Evolutionary conservation across 768 basidiomycete species (phyloP).

Genomic region (Termitomyces sp.): DNA sequence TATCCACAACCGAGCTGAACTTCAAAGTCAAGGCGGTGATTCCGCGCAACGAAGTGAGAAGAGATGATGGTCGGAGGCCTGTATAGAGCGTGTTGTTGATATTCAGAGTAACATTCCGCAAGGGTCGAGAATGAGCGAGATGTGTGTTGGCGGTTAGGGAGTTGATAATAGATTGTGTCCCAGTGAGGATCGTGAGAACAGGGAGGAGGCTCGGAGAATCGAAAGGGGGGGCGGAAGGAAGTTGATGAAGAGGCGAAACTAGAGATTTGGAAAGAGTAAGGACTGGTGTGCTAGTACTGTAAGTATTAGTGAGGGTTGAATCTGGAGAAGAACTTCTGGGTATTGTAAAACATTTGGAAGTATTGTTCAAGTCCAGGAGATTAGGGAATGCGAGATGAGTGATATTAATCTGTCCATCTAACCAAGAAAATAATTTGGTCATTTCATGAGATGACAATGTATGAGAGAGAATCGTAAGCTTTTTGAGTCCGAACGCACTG

Average conservation of each 20-base stretch:
- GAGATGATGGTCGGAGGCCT: constrained; percentile 36
- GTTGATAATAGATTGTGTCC: constrained; percentile 26
- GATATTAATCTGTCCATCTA: constrained; percentile 38
- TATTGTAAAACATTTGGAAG: constrained; percentile 1
- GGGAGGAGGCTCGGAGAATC: constrained; percentile 34
- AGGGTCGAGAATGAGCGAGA: constrained; percentile 16
- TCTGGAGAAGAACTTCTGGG: background rate
- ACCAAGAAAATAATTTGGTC: constrained; percentile 31
- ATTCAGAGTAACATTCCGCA: constrained; percentile 28
- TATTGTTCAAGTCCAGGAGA: constrained; percentile 20
- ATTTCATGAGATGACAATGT: constrained; percentile 26
- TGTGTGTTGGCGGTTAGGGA: constrained; percentile 16
- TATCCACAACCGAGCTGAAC: constrained; percentile 35
- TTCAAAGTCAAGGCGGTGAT: constrained; percentile 25
- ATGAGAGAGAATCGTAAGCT: constrained; percentile 30
- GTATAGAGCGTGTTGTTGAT: constrained; percentile 40
- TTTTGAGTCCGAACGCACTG: constrained; percentile 34
- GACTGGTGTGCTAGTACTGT: constrained; percentile 1
- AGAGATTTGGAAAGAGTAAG: constrained; percentile 10
- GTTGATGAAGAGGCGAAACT: constrained; percentile 2
- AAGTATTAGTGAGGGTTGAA: constrained; percentile 4
- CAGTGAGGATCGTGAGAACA: constrained; percentile 29
- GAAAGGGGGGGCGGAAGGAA: constrained; percentile 16
- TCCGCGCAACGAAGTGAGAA: constrained; percentile 30
- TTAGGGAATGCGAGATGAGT: constrained; percentile 32